phyloP scores from a whole-genome alignment of 345 rosid genomes.

The Tarenaya hassleriana region DNA sequence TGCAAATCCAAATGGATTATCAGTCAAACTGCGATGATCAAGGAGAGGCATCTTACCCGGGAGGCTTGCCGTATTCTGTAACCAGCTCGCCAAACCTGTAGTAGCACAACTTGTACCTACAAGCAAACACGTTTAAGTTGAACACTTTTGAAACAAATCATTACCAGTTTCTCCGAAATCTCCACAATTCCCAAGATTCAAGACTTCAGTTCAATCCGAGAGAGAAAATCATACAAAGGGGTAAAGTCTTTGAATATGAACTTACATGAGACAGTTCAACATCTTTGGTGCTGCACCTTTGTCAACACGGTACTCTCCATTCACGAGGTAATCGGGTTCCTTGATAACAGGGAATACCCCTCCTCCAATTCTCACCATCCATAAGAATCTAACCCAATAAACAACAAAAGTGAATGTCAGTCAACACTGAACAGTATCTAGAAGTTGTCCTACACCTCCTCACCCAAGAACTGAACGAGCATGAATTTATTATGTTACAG shows the following conservation, averaged over 20 bases:
- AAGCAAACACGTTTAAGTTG: conserved; percentile 15
- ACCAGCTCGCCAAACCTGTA: conserved; percentile 94
- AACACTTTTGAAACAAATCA: neutral
- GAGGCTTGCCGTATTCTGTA: conserved; percentile 88
- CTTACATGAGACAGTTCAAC: conserved; percentile 99
- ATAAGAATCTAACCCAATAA: conserved; percentile 69
- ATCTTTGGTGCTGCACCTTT: conserved; percentile 97
- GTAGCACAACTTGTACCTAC: conserved; percentile 90
- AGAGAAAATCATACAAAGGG: neutral
- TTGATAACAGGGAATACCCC: conserved; percentile 96
- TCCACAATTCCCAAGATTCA: neutral
- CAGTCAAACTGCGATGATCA: neutral
- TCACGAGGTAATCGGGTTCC: conserved; percentile 96
- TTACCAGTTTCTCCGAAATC: neutral
- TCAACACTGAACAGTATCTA: too few relatives aligned
- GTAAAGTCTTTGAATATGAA: conserved; percentile 11
- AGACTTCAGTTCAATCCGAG: neutral
- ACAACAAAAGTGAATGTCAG: conserved; percentile 16
- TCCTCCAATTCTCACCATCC: conserved; percentile 99
- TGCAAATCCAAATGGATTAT: neutral
- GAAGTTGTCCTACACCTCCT: neutral
- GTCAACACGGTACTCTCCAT: conserved; percentile 98
- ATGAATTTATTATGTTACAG: neutral
- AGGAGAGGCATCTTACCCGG: conserved; percentile 49
- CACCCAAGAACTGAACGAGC: neutral